These are phyloP conservation scores for Hansenula lynferdii DNA, from an alignment of 1,139 yeast genomes.

Conservation along the genomic window DNA sequence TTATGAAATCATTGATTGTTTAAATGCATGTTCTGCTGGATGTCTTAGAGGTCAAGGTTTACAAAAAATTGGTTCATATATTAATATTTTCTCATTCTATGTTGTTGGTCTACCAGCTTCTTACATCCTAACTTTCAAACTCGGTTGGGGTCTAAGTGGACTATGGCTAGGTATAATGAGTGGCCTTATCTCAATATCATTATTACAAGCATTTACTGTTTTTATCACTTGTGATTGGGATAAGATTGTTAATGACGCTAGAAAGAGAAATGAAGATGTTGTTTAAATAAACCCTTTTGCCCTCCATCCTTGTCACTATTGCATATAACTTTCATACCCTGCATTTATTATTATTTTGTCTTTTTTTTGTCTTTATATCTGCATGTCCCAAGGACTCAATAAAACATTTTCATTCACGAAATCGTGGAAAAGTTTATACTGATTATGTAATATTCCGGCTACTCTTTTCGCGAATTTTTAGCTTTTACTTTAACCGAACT, in stretches of 20 bases:
- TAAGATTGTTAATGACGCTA: slow-evolving; percentile 28
- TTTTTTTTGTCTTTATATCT: too few relatives aligned
- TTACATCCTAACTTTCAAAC: slow-evolving; percentile 52
- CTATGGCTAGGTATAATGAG: slow-evolving; percentile 81
- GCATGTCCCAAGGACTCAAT: too few relatives aligned
- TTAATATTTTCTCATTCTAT: slow-evolving; percentile 77
- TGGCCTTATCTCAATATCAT: slow-evolving; percentile 66
- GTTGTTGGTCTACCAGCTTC: slow-evolving; percentile 71
- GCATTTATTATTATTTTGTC: too few relatives aligned
- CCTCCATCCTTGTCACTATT: too few relatives aligned
- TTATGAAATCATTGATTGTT: slow-evolving; percentile 75
- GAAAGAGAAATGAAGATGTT: slow-evolving; percentile 40
- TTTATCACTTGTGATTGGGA: slow-evolving; percentile 31
- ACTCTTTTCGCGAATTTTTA: too few relatives aligned
- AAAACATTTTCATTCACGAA: too few relatives aligned
- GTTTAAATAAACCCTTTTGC: not conserved
- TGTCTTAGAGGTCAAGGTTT: slow-evolving; percentile 82
- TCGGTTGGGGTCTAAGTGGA: slow-evolving; percentile 58
- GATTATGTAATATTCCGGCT: too few relatives aligned
- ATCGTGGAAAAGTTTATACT: too few relatives aligned
- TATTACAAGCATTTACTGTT: slow-evolving; percentile 45
- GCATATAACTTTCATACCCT: too few relatives aligned
- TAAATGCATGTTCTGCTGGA: slow-evolving; percentile 80
- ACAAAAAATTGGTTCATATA: slow-evolving; percentile 77
- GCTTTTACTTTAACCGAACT: too few relatives aligned